These are phyloP conservation scores for Paramecium primaurelia DNA, from an alignment of 73 alveolate genomes.

Conservation along the genomic window DNA sequence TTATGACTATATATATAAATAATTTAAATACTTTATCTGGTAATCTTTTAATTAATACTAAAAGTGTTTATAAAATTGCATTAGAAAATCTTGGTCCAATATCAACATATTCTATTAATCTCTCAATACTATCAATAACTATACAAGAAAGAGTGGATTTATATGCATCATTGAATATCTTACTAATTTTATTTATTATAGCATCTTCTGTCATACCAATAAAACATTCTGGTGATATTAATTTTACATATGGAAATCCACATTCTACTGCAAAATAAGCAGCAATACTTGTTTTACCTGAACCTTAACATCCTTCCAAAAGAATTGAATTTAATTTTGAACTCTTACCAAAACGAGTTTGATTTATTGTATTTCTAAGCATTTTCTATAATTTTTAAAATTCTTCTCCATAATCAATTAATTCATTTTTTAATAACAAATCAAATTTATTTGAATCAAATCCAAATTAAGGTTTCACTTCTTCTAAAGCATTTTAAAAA, in stretches of 20 bases:
- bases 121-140: slow-evolving; percentile 98
- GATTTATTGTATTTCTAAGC: background rate
- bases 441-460: slow-evolving; percentile 44
- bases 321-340: slow-evolving; percentile 36
- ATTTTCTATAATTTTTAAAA: background rate
- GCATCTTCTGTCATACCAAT: slow-evolving; percentile 78
- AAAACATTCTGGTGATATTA: slow-evolving; percentile 96
- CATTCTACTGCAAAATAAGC: slow-evolving; percentile 26
- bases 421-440: background rate
- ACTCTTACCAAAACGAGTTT: slow-evolving; percentile 41
- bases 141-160: slow-evolving; percentile 82
- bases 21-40: slow-evolving; percentile 93
- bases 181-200: slow-evolving; percentile 73
- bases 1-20: background rate
- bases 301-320: background rate
- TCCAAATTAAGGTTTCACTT: slow-evolving; percentile 46
- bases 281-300: slow-evolving; percentile 45
- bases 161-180: slow-evolving; percentile 99
- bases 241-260: slow-evolving; percentile 81
- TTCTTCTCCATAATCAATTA: slow-evolving; percentile 11
- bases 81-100: slow-evolving; percentile 99
- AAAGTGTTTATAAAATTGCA: slow-evolving; percentile 91
- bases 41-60: slow-evolving; percentile 92
- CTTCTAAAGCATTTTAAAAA: background rate
- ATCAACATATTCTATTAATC: slow-evolving; percentile 97